Conservation (phyloP, 352 stramenopile genomes). For the Pythium brachiatum region DNA sequence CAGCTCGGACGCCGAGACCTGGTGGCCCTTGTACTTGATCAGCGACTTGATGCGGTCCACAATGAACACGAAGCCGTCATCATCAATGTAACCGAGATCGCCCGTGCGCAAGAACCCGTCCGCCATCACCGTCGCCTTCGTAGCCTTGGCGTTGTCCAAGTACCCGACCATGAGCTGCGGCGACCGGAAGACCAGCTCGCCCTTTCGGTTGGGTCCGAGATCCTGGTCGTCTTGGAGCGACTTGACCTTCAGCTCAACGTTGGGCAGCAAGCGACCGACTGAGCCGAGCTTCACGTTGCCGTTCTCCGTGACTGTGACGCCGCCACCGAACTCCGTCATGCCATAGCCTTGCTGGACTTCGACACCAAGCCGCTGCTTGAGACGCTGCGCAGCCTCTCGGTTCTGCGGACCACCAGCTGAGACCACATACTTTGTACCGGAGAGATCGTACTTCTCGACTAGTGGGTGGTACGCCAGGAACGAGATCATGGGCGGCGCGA, state of each 20-base stretch:
- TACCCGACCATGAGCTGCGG: conserved; percentile 54
- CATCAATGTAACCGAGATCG: conserved; percentile 89
- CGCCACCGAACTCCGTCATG: conserved; percentile 33
- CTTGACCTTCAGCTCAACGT: conserved; percentile 36
- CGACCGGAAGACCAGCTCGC: conserved; percentile 70
- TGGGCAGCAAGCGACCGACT: conserved; percentile 32
- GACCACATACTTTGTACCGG: conserved; percentile 57
- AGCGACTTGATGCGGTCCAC: conserved; percentile 92
- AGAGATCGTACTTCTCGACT: conserved; percentile 92
- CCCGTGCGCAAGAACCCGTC: conserved; percentile 88
- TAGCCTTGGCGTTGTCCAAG: conserved; percentile 84
- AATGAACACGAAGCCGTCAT: conserved; percentile 91
- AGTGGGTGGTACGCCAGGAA: conserved; percentile 86
- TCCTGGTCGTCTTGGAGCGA: conserved; percentile 30
- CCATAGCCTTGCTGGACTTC: conserved; percentile 34
- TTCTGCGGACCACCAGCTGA: conserved; percentile 71
- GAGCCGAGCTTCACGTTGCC: conserved; percentile 1
- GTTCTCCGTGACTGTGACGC: conserved; percentile 14
- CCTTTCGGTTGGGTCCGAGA: conserved; percentile 27
- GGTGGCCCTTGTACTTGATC: conserved; percentile 94
- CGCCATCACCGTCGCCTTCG: conserved; percentile 59
- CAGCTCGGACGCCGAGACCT: conserved; percentile 89
- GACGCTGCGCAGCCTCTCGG: conserved; percentile 43
- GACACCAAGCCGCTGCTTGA: conserved; percentile 44
- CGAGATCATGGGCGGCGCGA: conserved; percentile 85